Percentiles rank a stretch among this genome's conserved stretches.
phyloP scores from a whole-genome alignment of 331 rosid species.

The Malus hybrid region DNA sequence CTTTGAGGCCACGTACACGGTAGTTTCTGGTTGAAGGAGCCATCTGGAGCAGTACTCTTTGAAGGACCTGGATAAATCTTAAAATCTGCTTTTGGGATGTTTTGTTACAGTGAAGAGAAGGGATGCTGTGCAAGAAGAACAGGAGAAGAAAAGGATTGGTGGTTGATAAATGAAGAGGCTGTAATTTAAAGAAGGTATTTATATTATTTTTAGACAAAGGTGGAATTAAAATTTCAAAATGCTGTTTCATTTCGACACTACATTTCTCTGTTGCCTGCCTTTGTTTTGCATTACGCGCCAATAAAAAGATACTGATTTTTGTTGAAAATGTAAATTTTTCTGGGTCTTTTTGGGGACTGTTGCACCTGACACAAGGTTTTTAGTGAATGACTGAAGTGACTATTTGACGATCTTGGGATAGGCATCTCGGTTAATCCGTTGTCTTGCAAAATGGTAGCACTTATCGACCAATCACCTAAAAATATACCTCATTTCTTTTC shows the following conservation, averaged over 20 bases:
- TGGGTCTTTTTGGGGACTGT: constrained; percentile 41
- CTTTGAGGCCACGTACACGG: constrained; percentile 23
- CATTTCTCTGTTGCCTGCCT: constrained; percentile 40
- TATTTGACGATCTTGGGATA: constrained; percentile 22
- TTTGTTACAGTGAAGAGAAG: constrained; percentile 32
- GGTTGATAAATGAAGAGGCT: not conserved
- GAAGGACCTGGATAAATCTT: not conserved
- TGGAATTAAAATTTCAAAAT: not conserved
- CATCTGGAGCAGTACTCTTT: constrained; percentile 21
- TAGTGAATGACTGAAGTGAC: constrained; percentile 22
- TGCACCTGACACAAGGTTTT: constrained; percentile 29
- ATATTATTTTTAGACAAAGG: constrained; percentile 13
- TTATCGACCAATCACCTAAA: not conserved
- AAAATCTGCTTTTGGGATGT: constrained; percentile 18
- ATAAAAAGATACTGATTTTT: constrained; percentile 16
- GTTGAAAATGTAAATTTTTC: constrained; percentile 8
- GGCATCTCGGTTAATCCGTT: not conserved
- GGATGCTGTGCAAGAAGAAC: constrained; percentile 18
- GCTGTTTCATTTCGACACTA: constrained; percentile 53
- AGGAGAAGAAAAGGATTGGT: constrained; percentile 9
- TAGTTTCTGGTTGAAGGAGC: constrained; percentile 31
- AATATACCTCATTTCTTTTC: not conserved
- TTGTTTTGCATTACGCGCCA: constrained; percentile 33
- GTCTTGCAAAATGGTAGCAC: not conserved
- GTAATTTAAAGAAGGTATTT: not conserved